These are phyloP conservation scores for Saitoella complicata DNA, from an alignment of 805 yeast species.

Conservation along the genomic window DNA sequence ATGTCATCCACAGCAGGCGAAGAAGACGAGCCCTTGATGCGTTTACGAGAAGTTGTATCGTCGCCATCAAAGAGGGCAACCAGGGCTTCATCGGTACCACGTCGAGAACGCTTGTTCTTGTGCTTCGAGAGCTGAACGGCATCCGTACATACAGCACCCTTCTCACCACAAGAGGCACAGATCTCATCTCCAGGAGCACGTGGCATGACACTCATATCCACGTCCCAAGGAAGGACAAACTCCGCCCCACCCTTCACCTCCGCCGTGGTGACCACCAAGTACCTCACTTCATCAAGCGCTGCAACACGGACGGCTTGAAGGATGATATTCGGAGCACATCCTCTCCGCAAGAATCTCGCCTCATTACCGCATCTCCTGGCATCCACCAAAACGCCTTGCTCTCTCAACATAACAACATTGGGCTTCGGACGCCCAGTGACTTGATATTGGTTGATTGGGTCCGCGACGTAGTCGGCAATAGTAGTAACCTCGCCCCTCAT, in stretches of 20 bases:
- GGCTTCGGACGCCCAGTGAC: slow-evolving; percentile 55
- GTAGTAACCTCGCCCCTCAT: slow-evolving; percentile 58
- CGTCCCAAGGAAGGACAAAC: slow-evolving; percentile 69
- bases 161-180: slow-evolving; percentile 16
- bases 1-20: slow-evolving; percentile 2
- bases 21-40: slow-evolving; percentile 10
- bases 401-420: slow-evolving; percentile 38
- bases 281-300: slow-evolving; percentile 26
- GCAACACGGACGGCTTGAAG: slow-evolving; percentile 32
- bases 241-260: slow-evolving; percentile 53
- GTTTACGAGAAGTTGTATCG: not conserved
- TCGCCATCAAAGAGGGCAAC: not conserved
- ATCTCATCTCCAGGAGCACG: slow-evolving; percentile 3
- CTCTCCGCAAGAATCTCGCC: slow-evolving; percentile 55
- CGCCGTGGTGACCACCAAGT: slow-evolving; percentile 39
- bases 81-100: slow-evolving; percentile 1
- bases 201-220: slow-evolving; percentile 34
- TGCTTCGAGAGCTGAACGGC: not conserved
- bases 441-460: slow-evolving; percentile 61
- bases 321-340: slow-evolving; percentile 64
- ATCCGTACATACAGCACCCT: not conserved
- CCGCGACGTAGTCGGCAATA: slow-evolving; percentile 44
- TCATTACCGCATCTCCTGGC: slow-evolving; percentile 66
- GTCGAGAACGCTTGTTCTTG: not conserved
- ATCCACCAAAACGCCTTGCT: slow-evolving; percentile 55